A percentile compares a stretch with the other conserved stretches of the same genome.
Conservation (phyloP, 345 rosid genomes). For the Eucalyptus curtisii region DNA sequence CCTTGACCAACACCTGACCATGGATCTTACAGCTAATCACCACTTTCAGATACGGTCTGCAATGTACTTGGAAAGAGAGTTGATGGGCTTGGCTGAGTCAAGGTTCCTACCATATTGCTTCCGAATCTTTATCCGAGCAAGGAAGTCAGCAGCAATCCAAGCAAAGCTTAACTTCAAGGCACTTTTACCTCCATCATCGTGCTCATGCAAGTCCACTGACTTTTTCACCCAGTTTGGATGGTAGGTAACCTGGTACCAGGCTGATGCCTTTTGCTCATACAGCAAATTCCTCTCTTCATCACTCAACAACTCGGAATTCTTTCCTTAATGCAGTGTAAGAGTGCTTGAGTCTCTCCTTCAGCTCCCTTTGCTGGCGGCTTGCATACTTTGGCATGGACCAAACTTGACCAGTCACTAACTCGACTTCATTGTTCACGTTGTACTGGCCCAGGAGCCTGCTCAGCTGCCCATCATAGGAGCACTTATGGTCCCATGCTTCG, state of each 20-base stretch:
- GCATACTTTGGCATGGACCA: conserved; percentile 81
- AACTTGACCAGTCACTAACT: conserved; percentile 78
- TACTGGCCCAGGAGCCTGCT: conserved; percentile 62
- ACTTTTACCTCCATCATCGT: conserved; percentile 3
- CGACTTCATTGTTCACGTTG: conserved; percentile 77
- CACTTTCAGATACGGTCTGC: conserved; percentile 36
- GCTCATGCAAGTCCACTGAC: conserved; percentile 28
- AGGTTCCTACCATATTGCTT: conserved; percentile 2
- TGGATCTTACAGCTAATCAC: background rate
- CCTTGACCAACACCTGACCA: background rate
- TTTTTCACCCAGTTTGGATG: conserved; percentile 62
- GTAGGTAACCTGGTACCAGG: conserved; percentile 88
- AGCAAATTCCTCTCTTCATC: conserved; percentile 47
- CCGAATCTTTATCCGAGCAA: conserved; percentile 58
- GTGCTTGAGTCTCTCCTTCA: conserved; percentile 67
- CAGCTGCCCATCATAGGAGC: conserved; percentile 60
- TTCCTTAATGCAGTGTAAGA: conserved; percentile 57
- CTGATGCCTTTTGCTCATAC: conserved; percentile 81
- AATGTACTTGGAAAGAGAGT: conserved; percentile 41
- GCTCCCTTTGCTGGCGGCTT: conserved; percentile 62
- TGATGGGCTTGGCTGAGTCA: conserved; percentile 40
- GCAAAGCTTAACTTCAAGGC: conserved; percentile 55
- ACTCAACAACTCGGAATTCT: conserved; percentile 41
- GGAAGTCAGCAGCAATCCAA: conserved; percentile 84
- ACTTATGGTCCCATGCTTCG: conserved; percentile 74